Evolutionary conservation across 495 filamentous ascomycete genomes (phyloP).

Genomic region (Choiromyces venosus): DNA sequence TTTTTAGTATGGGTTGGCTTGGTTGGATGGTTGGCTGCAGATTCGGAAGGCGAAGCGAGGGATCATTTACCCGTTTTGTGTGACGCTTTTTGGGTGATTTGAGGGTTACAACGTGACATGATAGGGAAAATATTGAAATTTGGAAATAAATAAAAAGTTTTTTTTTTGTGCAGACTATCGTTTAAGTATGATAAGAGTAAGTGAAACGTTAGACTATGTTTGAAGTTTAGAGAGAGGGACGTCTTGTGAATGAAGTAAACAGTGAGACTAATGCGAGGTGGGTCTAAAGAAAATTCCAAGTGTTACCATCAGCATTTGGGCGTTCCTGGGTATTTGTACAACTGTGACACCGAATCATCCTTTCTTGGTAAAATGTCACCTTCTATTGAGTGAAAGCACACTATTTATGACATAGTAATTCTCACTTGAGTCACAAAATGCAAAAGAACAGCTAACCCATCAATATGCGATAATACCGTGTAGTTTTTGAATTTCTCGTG

Average conservation of each 20-base stretch:
- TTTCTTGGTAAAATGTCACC: too few relatives aligned
- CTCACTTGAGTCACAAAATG: not conserved
- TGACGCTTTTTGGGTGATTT: not conserved
- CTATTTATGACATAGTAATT: not conserved
- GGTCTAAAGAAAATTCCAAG: not conserved
- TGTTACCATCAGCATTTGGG: not conserved
- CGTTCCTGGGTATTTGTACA: not conserved
- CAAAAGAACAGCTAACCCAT: too few relatives aligned
- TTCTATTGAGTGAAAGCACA: not conserved
- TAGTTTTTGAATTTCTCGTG: not conserved
- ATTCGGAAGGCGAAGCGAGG: not conserved
- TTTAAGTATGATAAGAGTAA: not conserved
- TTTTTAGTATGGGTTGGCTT: not conserved
- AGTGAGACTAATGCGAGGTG: too few relatives aligned
- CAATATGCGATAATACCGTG: too few relatives aligned
- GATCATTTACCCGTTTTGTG: too few relatives aligned
- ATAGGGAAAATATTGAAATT: not conserved
- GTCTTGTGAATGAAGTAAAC: too few relatives aligned
- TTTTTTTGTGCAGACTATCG: not conserved
- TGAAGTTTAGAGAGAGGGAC: too few relatives aligned
- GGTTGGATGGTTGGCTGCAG: not conserved
- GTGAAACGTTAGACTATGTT: not conserved
- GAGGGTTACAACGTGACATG: not conserved
- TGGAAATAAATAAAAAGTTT: too few relatives aligned
- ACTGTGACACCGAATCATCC: not conserved